Base-by-base conservation (phyloP, 306 rosid genomes). In the Styphnolobium japonicum region DNA sequence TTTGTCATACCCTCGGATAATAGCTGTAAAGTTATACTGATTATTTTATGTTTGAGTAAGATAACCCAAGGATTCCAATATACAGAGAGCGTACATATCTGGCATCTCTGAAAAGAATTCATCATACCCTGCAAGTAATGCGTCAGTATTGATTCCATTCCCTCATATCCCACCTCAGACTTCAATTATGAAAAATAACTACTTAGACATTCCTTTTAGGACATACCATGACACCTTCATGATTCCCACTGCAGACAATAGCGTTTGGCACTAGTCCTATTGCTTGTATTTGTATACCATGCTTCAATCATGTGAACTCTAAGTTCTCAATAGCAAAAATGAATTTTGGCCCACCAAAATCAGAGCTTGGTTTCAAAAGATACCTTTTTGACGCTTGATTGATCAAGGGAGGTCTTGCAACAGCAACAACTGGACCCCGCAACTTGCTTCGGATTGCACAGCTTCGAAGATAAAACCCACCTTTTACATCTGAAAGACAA, bases 361-460 rank as follows among this genome's bases (percentile, higher is more conserved):
- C 58, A 73, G 36, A 78, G 57, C 16, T 3, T 62, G 31, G 43
- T 43, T 53, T 16, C 3, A 82, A 83, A 74, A 15, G 12, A 66
- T 65, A 93, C 98, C 97, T 87, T 78, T 42, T 73, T 27, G 91
- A 80, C 5, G 68, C 31, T 18, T 42, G 71, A 67, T 56, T 37
- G 10, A 68, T 18, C 6, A 81, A 82, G 67, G 80, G 68, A 5
- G 76, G 5, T 23, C 73, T 40, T 37, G 68, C 70, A 80, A 62
- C 57, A 58, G 87, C 82, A 78, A 76, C 65, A 76, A 78, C 22
- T 6, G 90, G 81, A 83, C 77, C 78, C 79, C 74, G 75, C 76
- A 71, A 83, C 81, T 75, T 78, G 79, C 85, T 83, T 68, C 71
- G 82, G 34, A 87, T 75, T 61, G 81, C 85, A 21, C 75, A 79